phyloP scores from a whole-genome alignment of 2,329 filamentous ascomycete genomes.

The Pleomassaria siparia region DNA sequence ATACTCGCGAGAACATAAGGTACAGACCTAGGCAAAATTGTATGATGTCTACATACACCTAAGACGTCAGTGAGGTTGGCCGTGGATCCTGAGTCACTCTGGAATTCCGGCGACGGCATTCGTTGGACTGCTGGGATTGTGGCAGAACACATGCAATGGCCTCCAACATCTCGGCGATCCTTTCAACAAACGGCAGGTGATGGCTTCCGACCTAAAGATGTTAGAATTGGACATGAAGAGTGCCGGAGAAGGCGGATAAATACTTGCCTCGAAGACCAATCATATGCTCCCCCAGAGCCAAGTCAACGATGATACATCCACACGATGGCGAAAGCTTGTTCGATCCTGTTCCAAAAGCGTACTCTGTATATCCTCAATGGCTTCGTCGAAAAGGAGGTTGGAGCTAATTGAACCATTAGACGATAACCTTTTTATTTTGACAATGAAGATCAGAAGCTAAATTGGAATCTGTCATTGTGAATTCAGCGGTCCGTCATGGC shows the following conservation, averaged over 20 bases:
- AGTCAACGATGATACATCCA: slow-evolving; percentile 17
- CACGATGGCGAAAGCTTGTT: slow-evolving; percentile 15
- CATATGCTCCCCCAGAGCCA: slow-evolving; percentile 28
- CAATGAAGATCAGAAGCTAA: slow-evolving; percentile 17
- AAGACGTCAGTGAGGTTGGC: slow-evolving; percentile 23
- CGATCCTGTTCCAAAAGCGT: slow-evolving; percentile 22
- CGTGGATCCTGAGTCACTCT: slow-evolving; percentile 13
- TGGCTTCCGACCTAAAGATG: slow-evolving; percentile 20
- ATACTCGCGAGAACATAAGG: slow-evolving; percentile 24
- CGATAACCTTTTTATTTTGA: neutral
- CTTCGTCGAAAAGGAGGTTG: slow-evolving; percentile 21
- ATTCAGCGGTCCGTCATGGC: slow-evolving; percentile 19
- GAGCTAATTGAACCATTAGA: slow-evolving; percentile 19
- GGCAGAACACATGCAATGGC: slow-evolving; percentile 23
- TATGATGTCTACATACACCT: slow-evolving; percentile 29
- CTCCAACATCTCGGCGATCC: slow-evolving; percentile 27
- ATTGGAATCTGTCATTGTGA: slow-evolving; percentile 26
- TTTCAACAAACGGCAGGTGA: slow-evolving; percentile 25
- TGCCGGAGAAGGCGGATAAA: neutral
- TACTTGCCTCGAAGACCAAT: slow-evolving; percentile 27
- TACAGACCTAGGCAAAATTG: slow-evolving; percentile 30
- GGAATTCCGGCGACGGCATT: slow-evolving; percentile 11
- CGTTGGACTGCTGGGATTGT: slow-evolving; percentile 24
- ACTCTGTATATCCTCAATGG: slow-evolving; percentile 19
- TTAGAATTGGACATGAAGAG: slow-evolving; percentile 4